These are phyloP conservation scores for Santalum album DNA, from an alignment of 164 flowering plant species.

Conservation along the genomic window DNA sequence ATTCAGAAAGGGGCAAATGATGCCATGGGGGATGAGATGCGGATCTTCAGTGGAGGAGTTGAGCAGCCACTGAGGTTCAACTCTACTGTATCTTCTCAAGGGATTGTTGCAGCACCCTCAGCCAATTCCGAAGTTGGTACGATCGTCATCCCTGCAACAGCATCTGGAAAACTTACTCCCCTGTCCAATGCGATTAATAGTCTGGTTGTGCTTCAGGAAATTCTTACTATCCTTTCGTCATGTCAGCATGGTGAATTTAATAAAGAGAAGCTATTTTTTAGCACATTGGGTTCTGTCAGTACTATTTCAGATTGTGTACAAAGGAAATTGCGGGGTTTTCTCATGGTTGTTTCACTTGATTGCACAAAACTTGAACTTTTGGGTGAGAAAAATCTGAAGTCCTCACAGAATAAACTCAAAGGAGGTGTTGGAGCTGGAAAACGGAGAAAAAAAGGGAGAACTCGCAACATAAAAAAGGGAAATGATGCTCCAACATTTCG, in stretches of 20 bases:
- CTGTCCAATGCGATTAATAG: slow-evolving; percentile 24
- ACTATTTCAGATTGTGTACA: slow-evolving; percentile 54
- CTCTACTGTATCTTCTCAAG: slow-evolving; percentile 12
- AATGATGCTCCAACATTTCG: slow-evolving; percentile 19
- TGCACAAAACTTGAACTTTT: slow-evolving; percentile 71
- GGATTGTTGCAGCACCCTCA: slow-evolving; percentile 11
- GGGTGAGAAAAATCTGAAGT: slow-evolving; percentile 33
- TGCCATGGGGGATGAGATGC: slow-evolving; percentile 24
- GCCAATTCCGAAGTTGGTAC: slow-evolving; percentile 29
- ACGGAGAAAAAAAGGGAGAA: slow-evolving; percentile 56
- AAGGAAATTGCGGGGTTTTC: slow-evolving; percentile 63
- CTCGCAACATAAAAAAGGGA: slow-evolving; percentile 34
- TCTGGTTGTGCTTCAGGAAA: slow-evolving; percentile 57
- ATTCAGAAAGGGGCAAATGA: slow-evolving; percentile 26
- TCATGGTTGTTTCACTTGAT: slow-evolving; percentile 73
- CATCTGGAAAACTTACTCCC: slow-evolving; percentile 21
- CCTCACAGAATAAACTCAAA: slow-evolving; percentile 29
- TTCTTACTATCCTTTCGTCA: slow-evolving; percentile 27
- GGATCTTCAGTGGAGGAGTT: slow-evolving; percentile 18
- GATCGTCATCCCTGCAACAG: slow-evolving; percentile 13
- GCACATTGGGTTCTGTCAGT: slow-evolving; percentile 54
- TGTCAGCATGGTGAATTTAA: slow-evolving; percentile 25
- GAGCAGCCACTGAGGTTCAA: slow-evolving; percentile 18
- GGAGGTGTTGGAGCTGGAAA: slow-evolving; percentile 32
- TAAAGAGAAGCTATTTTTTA: slow-evolving; percentile 49